Evolutionary conservation across 305 asterid genomes (phyloP), one percentile per base, ranked within the genome.

Genomic region (Andrographis paniculata): DNA sequence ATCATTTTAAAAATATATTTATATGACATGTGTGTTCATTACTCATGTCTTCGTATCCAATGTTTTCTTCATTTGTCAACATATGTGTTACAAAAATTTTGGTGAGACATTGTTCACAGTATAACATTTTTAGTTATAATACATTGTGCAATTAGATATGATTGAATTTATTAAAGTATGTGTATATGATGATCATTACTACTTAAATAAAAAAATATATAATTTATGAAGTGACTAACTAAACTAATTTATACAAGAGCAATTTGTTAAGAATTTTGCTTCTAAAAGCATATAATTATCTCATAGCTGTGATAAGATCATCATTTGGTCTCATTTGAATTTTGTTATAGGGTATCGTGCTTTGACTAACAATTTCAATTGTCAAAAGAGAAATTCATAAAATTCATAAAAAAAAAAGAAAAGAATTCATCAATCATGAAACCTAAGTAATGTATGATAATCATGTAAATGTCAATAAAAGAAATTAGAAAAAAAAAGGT

Each of bases 1-100:
- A 37, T 9, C 42, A 37, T 15, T 58, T 14, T 12, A 42, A 33
- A 55, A 41, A 33, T 17, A 57, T 43, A 24, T 9, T 16, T 14
- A 43, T 31, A 19, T 54, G 15, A 5, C n/a, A 76, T 74, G 76
- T 94, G 96, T 91, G 99, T 62, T 80, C 89, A 40, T 87, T 91
- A 78, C 93, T 75, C 85, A 91, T 82, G 54, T 86, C 94, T 72
- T 91, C 99, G 30, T 91, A 87, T 45, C 99, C 95, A 17, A 91
- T 79, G 73, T 91, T 91, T 37, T 66, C 99, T 72, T 91, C 99
- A 59, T 87, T 79, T 48, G 99, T 93, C 50, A 91, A 65, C 56
- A 91, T 96, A 96, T 89, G 73, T 30, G 53, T 1, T 0, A 17
- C 11, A 31, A 8, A 31, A 1, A 31, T 3, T 31, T 31, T 31